Base-by-base conservation (phyloP, 2,329 filamentous ascomycete genomes). In the Thyridium curvatum region DNA sequence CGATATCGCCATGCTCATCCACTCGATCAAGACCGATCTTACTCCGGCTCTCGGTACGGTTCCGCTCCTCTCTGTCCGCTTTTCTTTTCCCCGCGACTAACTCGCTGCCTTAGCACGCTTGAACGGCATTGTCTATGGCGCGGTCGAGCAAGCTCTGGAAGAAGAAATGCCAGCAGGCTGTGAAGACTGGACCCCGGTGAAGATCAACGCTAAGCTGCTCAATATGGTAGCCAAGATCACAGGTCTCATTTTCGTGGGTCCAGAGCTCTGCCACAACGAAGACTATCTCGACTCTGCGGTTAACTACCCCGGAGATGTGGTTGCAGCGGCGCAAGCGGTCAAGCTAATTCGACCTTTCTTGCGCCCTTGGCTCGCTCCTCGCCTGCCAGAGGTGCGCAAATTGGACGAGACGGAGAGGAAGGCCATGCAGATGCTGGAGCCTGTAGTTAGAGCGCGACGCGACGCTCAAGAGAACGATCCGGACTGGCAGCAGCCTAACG, bases 171-270 rank as follows among this genome's bases (percentile, higher is more conserved):
- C n/a, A n/a, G n/a, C n/a, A n/a, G n/a, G n/a, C n/a, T n/a, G n/a
- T n/a, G n/a, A n/a, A n/a, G 61, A 64, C 31, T 72, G 65, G 64
- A 65, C 56, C 0, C 39, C 56, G 2, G 50, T 69, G 33, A 59
- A 60, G n/a, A 58, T 68, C 29, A 59, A 65, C 51, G 40, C 53
- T 12, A 58, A 54, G 8, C 47, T 73, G 8, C 54, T 69, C 4
- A 61, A 63, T 16, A 61, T 72, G 28, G 62, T 73, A 2, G 65
- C 64, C 32, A 62, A 62, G 39, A 59, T 65, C 1, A 69, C 65
- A 0, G 69, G 69, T 4, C 57, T 62, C 12, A 51, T 71, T 15
- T 72, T 72, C 37, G 57, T 73, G 26, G 69, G 69, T 4, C 50
- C 63, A 2, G 66, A 71, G 34, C 56, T 70, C 2, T 68, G 65